Evolutionary conservation across 2,329 filamentous ascomycete species (phyloP), one percentile per base, ranked within the genome.

Genomic region (Onygenales sp.): DNA sequence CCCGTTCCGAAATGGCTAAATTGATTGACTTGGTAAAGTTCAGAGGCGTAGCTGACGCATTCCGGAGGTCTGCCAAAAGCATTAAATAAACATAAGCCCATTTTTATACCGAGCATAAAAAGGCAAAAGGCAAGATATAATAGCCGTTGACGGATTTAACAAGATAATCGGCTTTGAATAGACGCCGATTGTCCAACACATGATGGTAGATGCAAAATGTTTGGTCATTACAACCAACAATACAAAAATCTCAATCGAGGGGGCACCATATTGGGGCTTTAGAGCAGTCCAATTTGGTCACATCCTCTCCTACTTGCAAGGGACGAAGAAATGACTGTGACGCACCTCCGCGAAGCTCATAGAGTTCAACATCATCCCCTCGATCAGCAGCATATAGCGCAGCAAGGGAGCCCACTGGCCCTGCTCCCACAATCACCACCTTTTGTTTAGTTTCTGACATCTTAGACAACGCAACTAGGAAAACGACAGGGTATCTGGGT

Each of bases 1-100:
- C 93, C 55, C 93, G 84, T 68, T 97, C 91, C 0, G 93, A 97
- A 0, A 98, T 77, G 21, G 93, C 92, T 53, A 98, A 75, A 66
- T 98, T 98, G 75, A 98, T 98, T n/a, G 93, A 97, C 69, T 90
- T 95, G 56, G 91, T 95, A 66, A 96, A 96, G 71, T 96, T 96
- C 57, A 97, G 78, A 2, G 92, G 91, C 33, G 84, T 83, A 0
- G 88, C 95, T 2, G 82, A 80, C 2, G 87, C 84, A 67, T 94
- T 84, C 42, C 93, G 84, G 48, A 97, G 83, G 74, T 98, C 93
- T 97, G 59, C 49, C 55, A 53, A 17, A 8, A 45, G 21, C 8
- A 39, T 51, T 46, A 14, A 42, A 52, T 50, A 44, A 50, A 31
- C 42, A 50, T 31, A 41, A 51, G 36, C 33, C 17, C 42, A 46